Conservation (phyloP, 73 alveolate species). For the Paramecium primaurelia region DNA sequence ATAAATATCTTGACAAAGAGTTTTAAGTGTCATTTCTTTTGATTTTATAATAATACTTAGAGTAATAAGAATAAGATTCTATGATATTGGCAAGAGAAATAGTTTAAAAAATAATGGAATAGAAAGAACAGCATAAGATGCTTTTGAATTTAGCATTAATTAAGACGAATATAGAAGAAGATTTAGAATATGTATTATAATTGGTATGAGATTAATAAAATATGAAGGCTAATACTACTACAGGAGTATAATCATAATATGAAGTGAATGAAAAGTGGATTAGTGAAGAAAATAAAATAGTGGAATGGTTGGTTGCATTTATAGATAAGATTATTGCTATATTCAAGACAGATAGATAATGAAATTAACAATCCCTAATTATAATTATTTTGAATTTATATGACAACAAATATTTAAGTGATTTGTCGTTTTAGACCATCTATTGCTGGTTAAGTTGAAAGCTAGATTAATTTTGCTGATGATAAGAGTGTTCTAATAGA, state of each 20-base stretch:
- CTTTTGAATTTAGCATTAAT: not conserved
- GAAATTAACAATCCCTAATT: not conserved
- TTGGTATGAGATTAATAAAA: not conserved
- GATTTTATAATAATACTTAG: not conserved
- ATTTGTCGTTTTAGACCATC: slow-evolving; percentile 89
- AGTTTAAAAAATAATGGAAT: not conserved
- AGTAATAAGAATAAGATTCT: not conserved
- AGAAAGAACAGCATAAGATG: not conserved
- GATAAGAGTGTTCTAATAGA: slow-evolving; percentile 47
- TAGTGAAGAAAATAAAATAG: not conserved
- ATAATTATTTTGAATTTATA: not conserved
- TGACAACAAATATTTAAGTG: slow-evolving; percentile 56
- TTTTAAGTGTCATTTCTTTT: not conserved
- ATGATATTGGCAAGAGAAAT: not conserved
- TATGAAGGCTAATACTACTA: not conserved
- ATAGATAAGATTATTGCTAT: not conserved
- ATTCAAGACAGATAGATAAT: not conserved
- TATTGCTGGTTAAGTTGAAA: slow-evolving; percentile 68
- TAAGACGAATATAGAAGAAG: not conserved
- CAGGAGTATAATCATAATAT: not conserved
- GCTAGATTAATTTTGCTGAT: slow-evolving; percentile 54
- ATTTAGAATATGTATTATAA: slow-evolving; percentile 5
- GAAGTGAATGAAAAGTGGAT: not conserved
- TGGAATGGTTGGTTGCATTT: not conserved
- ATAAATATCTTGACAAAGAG: not conserved